Percentiles rank a stretch among this genome's conserved stretches.
Evolutionary conservation across 2,329 filamentous ascomycete species (phyloP).

Genomic region (Penicillium sp.): DNA sequence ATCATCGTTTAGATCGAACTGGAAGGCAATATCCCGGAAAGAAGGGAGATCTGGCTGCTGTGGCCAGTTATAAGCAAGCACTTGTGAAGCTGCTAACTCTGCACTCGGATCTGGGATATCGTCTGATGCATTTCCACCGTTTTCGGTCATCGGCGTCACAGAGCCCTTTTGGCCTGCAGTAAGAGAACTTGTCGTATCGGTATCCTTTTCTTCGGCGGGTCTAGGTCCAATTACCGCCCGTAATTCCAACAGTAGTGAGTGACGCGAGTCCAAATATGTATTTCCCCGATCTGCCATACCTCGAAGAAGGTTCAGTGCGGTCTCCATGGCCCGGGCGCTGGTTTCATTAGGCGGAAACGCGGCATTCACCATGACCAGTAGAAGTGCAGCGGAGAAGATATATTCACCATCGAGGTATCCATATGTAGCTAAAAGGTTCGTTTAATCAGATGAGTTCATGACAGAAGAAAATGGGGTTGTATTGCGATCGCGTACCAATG

Average conservation of each 20-base stretch:
- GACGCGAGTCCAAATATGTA: constrained; percentile 48
- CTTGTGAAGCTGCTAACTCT: background rate
- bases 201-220: constrained; percentile 1
- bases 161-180: constrained; percentile 6
- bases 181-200: background rate
- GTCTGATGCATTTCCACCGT: constrained; percentile 9
- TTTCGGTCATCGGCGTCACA: constrained; percentile 18
- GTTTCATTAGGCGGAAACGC: constrained; percentile 50
- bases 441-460: background rate
- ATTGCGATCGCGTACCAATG: constrained; percentile 42
- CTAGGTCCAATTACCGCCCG: constrained; percentile 31
- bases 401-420: constrained; percentile 61
- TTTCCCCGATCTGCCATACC: constrained; percentile 57
- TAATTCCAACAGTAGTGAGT: constrained; percentile 41
- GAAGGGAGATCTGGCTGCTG: constrained; percentile 23
- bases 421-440: constrained; percentile 47
- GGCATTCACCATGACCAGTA: constrained; percentile 57
- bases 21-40: constrained; percentile 35
- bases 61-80: constrained; percentile 19
- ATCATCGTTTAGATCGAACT: constrained; percentile 41
- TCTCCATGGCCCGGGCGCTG: constrained; percentile 49
- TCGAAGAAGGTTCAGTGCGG: constrained; percentile 48
- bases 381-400: constrained; percentile 54
- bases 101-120: background rate
- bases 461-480: background rate